Percentiles rank a stretch among this genome's conserved stretches.
These are phyloP conservation scores for Beauveria sp. DNA, from an alignment of 2,329 filamentous ascomycete species.

Conservation along the genomic window DNA sequence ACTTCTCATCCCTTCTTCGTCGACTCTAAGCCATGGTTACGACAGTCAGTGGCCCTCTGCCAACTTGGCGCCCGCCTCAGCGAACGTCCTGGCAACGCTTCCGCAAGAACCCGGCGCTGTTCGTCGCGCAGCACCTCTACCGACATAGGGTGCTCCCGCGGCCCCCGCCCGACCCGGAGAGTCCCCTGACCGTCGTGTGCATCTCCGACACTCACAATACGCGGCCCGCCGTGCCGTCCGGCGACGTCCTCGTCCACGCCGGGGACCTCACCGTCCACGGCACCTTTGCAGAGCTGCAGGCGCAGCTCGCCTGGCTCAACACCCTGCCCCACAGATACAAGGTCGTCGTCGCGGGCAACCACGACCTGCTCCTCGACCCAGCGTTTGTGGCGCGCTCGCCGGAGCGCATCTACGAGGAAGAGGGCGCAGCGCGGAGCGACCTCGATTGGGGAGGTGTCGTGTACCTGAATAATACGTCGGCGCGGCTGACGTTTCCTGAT, in stretches of 20 bases:
- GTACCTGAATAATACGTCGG: conserved; percentile 25
- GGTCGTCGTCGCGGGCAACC: conserved; percentile 39
- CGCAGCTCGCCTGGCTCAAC: conserved; percentile 32
- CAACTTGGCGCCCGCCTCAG: background rate
- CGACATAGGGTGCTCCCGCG: background rate
- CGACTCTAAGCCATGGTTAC: background rate
- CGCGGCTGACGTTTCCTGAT: conserved; percentile 19
- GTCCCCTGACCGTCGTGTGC: conserved; percentile 28
- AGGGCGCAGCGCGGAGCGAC: background rate
- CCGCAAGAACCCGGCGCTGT: background rate
- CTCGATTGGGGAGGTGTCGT: conserved; percentile 26
- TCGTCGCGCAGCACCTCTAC: conserved; percentile 4
- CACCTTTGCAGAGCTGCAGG: conserved; percentile 31
- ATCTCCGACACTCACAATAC: conserved; percentile 39
- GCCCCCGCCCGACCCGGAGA: background rate
- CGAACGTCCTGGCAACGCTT: conserved; percentile 5
- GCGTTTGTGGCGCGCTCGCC: conserved; percentile 7
- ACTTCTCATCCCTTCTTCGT: background rate
- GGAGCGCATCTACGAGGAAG: conserved; percentile 10
- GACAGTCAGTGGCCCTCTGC: background rate
- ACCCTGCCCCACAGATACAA: conserved; percentile 33
- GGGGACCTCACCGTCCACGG: conserved; percentile 39
- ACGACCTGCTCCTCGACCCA: conserved; percentile 29
- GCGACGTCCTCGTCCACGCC: conserved; percentile 40
- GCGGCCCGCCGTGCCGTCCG: conserved; percentile 29